Evolutionary conservation across 83 land plant genomes (phyloP), one percentile per base, ranked within the genome.

Genomic region (Picea mariana): DNA sequence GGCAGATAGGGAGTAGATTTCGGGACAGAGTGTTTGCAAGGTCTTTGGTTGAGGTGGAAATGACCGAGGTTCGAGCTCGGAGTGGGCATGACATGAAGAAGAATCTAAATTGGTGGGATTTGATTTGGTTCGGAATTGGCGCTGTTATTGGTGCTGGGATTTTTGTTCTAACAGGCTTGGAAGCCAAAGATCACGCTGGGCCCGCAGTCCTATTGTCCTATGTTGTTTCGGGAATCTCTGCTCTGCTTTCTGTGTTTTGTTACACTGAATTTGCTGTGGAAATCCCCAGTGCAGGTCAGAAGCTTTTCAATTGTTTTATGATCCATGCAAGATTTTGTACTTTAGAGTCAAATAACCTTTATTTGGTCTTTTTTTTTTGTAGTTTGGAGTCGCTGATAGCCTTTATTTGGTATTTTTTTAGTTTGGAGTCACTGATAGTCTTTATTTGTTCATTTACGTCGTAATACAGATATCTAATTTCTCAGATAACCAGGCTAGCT

Each of bases 171-270:
- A 85, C 91, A 7, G 91, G 91, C 2, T 62, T 58, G 60, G 91
- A 88, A 44, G 91, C 91, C 2, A 31, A 49, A 9, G 21, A 62
- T 2, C 59, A 44, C 9, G 91, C 97, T 16, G 99, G 99, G 11
- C 99, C 99, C n/a, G 94, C 99, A 42, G 89, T 96, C 61, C 84
- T 96, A 5, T 59, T 94, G 42, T 94, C 96, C 62, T 96, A 83
- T 65, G 97, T 88, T 40, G 85, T 90, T 72, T 94, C 99, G 17
- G 99, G 99, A 62, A 1, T 96, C 69, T 87, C 99, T 72, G 97
- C 99, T 80, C 83, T 95, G 94, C 92, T 96, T 40, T 90, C 97
- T 52, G 99, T 96, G 82, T 92, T 96, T 80, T 94, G 99, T 84
- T 96, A 96, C 92, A 94, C 99, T 16, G 99, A 96, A 82, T 87